Conservation (phyloP, 2,329 filamentous ascomycete species). For the Davidsoniella neocaledoniae region DNA sequence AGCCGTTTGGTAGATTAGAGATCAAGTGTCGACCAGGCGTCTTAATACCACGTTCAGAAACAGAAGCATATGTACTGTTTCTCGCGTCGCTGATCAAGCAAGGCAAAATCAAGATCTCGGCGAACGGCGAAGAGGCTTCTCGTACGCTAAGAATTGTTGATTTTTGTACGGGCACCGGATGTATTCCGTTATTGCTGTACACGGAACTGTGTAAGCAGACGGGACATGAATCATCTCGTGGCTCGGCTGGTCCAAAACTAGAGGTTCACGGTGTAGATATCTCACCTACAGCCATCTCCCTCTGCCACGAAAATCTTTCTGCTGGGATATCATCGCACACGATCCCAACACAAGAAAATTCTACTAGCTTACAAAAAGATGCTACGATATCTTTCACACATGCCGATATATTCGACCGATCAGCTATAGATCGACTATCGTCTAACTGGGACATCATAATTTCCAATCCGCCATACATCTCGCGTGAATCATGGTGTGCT, state of each 20-base stretch:
- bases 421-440: slow-evolving; percentile 19
- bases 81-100: slow-evolving; percentile 23
- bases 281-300: slow-evolving; percentile 42
- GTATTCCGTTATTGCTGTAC: slow-evolving; percentile 65
- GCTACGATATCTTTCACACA: slow-evolving; percentile 26
- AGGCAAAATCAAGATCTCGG: background rate
- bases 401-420: slow-evolving; percentile 32
- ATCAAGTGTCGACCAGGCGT: slow-evolving; percentile 63
- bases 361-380: too few species aligned
- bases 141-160: slow-evolving; percentile 50
- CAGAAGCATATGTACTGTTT: slow-evolving; percentile 48
- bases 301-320: slow-evolving; percentile 49
- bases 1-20: slow-evolving; percentile 74
- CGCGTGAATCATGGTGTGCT: slow-evolving; percentile 27
- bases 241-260: slow-evolving; percentile 21
- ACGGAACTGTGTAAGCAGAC: slow-evolving; percentile 31
- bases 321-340: slow-evolving; percentile 13
- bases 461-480: slow-evolving; percentile 87
- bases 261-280: slow-evolving; percentile 58
- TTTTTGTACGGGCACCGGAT: slow-evolving; percentile 80
- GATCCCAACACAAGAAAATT: slow-evolving; percentile 12
- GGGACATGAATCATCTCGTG: slow-evolving; percentile 11
- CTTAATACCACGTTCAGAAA: slow-evolving; percentile 69
- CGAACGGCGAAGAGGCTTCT: background rate
- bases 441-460: slow-evolving; percentile 48